Conservation (phyloP, 202 grass and related monocot species). For the Bolboschoenoplectus hybrid region DNA sequence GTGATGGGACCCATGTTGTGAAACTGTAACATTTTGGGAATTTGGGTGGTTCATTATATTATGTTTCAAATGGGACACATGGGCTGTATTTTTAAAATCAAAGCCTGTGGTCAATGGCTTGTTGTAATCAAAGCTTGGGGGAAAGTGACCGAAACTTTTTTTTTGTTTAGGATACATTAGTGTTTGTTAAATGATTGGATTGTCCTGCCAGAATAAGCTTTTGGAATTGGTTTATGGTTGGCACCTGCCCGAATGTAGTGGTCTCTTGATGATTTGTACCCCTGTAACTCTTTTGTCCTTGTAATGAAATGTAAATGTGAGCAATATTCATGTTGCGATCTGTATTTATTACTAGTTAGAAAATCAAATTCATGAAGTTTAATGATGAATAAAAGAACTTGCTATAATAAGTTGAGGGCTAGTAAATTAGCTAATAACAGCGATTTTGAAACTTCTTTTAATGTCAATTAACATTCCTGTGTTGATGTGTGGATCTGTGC, state of each 20-base stretch:
- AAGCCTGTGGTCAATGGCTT: slow-evolving; percentile 42
- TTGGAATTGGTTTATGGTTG: background rate
- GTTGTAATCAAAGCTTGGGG: slow-evolving; percentile 27
- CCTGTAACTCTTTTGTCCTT: background rate
- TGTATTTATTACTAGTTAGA: background rate
- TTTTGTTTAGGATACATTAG: slow-evolving; percentile 15
- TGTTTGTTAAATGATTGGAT: slow-evolving; percentile 17
- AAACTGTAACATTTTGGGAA: slow-evolving; percentile 29
- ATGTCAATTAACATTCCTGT: too few species aligned
- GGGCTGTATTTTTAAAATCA: slow-evolving; percentile 45
- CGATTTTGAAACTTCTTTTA: too few species aligned
- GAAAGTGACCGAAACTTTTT: background rate
- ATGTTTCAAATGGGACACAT: slow-evolving; percentile 39
- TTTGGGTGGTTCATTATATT: slow-evolving; percentile 39
- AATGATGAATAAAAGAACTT: background rate
- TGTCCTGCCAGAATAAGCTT: background rate
- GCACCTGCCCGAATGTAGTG: background rate
- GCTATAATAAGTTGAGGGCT: background rate
- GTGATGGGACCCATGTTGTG: slow-evolving; percentile 42
- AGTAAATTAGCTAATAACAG: background rate
- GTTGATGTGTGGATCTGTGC: too few species aligned
- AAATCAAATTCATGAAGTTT: background rate
- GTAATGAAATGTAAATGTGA: slow-evolving; percentile 32
- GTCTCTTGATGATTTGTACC: background rate
- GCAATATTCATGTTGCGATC: background rate